phyloP scores from a whole-genome alignment of 495 filamentous ascomycete species.

The Bryoglossum gracile region DNA sequence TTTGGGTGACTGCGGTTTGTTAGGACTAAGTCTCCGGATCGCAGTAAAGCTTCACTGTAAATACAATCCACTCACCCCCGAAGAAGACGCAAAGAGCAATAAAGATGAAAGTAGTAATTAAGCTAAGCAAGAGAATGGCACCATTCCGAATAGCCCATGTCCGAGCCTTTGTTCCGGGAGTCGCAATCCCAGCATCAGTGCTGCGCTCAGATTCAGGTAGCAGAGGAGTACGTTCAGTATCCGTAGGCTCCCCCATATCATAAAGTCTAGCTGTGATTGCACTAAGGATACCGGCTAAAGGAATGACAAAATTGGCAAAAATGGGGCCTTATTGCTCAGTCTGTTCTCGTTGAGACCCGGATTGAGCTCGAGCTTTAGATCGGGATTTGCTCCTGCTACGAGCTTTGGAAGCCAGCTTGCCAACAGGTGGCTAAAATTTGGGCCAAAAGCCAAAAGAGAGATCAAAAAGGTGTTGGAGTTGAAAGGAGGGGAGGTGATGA shows the following conservation, averaged over 20 bases:
- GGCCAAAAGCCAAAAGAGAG: too few relatives aligned
- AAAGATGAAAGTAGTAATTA: conserved; percentile 10
- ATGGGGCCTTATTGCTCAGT: background rate
- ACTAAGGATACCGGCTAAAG: conserved; percentile 9
- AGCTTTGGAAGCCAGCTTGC: conserved; percentile 3
- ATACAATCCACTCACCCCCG: conserved; percentile 18
- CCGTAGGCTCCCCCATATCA: conserved; percentile 13
- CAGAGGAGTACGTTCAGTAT: conserved; percentile 5
- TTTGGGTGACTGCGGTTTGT: background rate
- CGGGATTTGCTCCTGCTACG: background rate
- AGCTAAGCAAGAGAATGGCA: conserved; percentile 8
- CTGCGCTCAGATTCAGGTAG: background rate
- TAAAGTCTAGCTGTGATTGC: conserved; percentile 13
- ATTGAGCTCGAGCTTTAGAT: background rate
- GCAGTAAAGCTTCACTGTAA: too few relatives aligned
- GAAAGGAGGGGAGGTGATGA: background rate
- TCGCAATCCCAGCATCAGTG: background rate
- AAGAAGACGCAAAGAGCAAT: conserved; percentile 19
- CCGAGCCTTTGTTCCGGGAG: background rate
- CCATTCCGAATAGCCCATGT: conserved; percentile 13
- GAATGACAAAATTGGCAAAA: conserved; percentile 9
- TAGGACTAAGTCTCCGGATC: too few relatives aligned
- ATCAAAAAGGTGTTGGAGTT: background rate
- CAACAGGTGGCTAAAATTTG: too few relatives aligned
- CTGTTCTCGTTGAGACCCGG: background rate